A percentile compares a stretch with the other conserved stretches of the same genome.
Evolutionary conservation across 2,329 filamentous ascomycete species (phyloP).

Genomic region (Aspergillus floridensis): DNA sequence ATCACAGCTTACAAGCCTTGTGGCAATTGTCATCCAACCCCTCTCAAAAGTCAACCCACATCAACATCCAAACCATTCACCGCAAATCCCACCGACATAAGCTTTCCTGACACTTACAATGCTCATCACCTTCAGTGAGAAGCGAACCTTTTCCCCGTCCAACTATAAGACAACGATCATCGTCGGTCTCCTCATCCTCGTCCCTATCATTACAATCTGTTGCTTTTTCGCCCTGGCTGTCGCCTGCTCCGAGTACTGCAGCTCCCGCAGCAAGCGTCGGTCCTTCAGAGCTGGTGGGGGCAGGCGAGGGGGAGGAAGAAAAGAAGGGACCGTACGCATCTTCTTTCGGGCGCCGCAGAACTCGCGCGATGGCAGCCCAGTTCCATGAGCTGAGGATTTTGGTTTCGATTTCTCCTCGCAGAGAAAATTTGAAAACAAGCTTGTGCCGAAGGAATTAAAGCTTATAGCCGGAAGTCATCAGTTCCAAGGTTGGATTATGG

Average conservation of each 20-base stretch:
- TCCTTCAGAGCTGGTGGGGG: background rate
- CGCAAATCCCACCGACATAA: background rate
- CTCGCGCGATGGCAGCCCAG: too few relatives aligned
- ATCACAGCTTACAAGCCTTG: too few relatives aligned
- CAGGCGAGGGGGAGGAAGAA: background rate
- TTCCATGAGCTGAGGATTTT: too few relatives aligned
- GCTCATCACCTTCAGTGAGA: constrained; percentile 21
- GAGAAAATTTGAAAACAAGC: too few relatives aligned
- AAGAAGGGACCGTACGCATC: background rate
- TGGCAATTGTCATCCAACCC: too few relatives aligned
- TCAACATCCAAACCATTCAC: background rate
- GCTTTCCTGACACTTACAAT: background rate
- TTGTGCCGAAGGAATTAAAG: too few relatives aligned
- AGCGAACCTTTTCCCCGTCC: constrained; percentile 28
- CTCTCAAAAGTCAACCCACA: background rate
- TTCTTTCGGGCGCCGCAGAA: background rate
- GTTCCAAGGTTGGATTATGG: too few relatives aligned
- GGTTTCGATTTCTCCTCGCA: too few relatives aligned
- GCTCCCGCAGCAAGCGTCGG: background rate
- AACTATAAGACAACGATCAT: constrained; percentile 39
- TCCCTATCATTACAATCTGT: constrained; percentile 48
- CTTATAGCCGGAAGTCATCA: too few relatives aligned
- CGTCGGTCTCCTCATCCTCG: constrained; percentile 46
- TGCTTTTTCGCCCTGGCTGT: constrained; percentile 39
- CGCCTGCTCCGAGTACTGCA: constrained; percentile 39